Evolutionary conservation across 257 asterid species (phyloP).

Genomic region (Plantago ovata): DNA sequence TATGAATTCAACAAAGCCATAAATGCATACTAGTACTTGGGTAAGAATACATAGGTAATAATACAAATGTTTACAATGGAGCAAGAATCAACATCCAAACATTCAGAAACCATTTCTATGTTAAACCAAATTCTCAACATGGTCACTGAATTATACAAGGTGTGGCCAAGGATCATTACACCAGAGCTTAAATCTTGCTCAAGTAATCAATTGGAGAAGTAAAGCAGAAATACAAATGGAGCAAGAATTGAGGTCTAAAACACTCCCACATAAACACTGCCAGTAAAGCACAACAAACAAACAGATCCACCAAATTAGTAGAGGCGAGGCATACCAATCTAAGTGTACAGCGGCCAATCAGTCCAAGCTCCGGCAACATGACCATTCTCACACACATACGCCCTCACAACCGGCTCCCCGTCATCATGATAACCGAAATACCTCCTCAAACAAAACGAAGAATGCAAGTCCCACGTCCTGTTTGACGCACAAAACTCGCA

Average conservation of each 20-base stretch:
- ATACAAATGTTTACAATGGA: too few species aligned
- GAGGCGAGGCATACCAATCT: slow-evolving; percentile 14
- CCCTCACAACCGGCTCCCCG: slow-evolving; percentile 90
- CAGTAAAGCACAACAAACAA: not conserved
- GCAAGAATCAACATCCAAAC: too few species aligned
- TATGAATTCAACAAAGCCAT: too few species aligned
- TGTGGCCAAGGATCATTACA: too few species aligned
- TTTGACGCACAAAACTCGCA: slow-evolving; percentile 69
- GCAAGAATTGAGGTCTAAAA: not conserved
- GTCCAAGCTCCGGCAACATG: slow-evolving; percentile 99
- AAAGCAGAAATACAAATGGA: slow-evolving; percentile 8
- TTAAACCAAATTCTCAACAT: too few species aligned
- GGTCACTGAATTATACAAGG: too few species aligned
- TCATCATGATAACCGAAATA: slow-evolving; percentile 82
- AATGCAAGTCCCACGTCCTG: slow-evolving; percentile 82
- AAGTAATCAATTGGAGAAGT: not conserved
- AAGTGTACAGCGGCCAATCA: slow-evolving; percentile 81
- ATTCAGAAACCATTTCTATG: too few species aligned
- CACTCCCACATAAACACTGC: not conserved
- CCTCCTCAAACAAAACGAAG: slow-evolving; percentile 79
- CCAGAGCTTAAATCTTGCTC: too few species aligned
- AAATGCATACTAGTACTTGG: too few species aligned
- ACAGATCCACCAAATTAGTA: not conserved
- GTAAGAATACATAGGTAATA: too few species aligned
- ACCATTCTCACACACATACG: slow-evolving; percentile 88